Conservation (phyloP, 495 filamentous ascomycete species). For the Annulohypoxylon nitens region DNA sequence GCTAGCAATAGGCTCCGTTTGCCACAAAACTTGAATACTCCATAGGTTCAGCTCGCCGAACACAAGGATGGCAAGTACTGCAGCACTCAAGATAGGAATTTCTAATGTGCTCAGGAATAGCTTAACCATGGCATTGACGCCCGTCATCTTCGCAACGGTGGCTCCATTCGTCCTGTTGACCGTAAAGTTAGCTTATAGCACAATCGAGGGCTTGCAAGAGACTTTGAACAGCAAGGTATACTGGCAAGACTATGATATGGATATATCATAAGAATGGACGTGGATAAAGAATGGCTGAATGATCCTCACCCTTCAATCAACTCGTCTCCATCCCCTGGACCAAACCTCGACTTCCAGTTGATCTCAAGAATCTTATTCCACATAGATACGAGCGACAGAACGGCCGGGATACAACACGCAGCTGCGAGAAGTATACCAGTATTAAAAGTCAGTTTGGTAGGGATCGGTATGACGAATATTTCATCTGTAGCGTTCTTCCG, state of each 20-base stretch:
- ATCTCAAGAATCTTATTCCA: conserved; percentile 71
- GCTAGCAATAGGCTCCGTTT: conserved; percentile 68
- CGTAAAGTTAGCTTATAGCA: not conserved
- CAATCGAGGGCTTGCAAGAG: not conserved
- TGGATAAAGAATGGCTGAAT: not conserved
- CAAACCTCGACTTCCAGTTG: conserved; percentile 63
- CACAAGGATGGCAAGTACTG: conserved; percentile 67
- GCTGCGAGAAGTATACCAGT: conserved; percentile 68
- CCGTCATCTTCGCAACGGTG: conserved; percentile 62
- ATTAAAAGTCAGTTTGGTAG: conserved; percentile 63
- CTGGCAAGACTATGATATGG: not conserved
- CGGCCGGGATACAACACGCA: conserved; percentile 70
- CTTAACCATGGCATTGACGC: conserved; percentile 60
- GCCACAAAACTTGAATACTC: conserved; percentile 61
- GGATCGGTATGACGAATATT: conserved; percentile 69
- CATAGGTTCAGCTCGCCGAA: conserved; percentile 71
- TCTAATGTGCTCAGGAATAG: conserved; percentile 63
- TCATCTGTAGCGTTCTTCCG: conserved; percentile 63
- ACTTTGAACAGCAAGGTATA: not conserved
- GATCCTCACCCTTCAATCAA: conserved; percentile 56
- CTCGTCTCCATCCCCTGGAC: conserved; percentile 52
- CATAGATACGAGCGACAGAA: conserved; percentile 68
- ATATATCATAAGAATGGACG: not conserved
- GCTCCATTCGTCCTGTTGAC: conserved; percentile 64
- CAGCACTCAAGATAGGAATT: conserved; percentile 66